phyloP scores from a whole-genome alignment of 371 early-diverging fungal genomes.

The Saksenaea oblongispora region DNA sequence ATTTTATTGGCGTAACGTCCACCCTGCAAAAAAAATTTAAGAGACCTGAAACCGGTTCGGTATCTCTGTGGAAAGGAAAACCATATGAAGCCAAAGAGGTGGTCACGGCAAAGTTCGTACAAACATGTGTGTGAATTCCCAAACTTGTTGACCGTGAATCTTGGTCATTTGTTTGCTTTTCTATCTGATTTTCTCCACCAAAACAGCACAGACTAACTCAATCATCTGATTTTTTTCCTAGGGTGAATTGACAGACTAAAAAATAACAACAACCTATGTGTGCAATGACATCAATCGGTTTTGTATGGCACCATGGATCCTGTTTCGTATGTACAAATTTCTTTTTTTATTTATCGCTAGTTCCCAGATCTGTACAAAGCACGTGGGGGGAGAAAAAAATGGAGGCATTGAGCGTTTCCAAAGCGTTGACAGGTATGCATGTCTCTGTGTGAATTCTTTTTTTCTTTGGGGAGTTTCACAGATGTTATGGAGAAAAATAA shows the following conservation, averaged over 20 bases:
- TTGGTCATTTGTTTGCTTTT: neutral
- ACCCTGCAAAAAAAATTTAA: no score
- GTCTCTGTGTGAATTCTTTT: neutral
- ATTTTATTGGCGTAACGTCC: neutral
- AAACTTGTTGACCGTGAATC: neutral
- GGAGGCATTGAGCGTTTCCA: neutral
- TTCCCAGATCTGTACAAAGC: conserved; percentile 2
- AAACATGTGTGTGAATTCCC: no score
- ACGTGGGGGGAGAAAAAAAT: neutral
- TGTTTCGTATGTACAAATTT: neutral
- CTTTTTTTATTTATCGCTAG: neutral
- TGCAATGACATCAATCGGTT: neutral
- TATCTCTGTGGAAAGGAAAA: no score
- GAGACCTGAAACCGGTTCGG: no score
- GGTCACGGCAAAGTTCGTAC: no score
- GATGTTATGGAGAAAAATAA: neutral
- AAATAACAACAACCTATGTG: neutral
- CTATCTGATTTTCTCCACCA: neutral
- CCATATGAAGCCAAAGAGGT: no score
- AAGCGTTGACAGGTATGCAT: neutral
- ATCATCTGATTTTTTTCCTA: neutral
- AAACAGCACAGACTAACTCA: neutral
- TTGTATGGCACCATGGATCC: neutral
- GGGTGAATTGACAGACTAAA: neutral
- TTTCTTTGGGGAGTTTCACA: neutral